phyloP scores from a whole-genome alignment of 495 filamentous ascomycete genomes.

The Tuber microsphaerosporum region DNA sequence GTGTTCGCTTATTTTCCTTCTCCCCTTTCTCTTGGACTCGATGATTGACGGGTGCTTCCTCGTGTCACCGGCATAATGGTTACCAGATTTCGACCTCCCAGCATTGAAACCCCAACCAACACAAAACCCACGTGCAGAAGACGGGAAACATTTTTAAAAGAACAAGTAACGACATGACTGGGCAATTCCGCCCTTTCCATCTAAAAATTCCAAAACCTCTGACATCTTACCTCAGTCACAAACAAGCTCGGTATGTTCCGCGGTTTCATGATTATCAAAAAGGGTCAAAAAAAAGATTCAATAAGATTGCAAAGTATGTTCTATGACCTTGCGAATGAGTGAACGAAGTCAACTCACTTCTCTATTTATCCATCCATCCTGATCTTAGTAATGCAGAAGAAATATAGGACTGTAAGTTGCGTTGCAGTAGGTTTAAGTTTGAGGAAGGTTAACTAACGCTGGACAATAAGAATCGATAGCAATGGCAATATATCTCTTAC shows the following conservation, averaged over 20 bases:
- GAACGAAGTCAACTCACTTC: not conserved
- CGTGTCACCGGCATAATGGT: constrained; percentile 1
- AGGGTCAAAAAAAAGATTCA: not conserved
- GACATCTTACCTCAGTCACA: not conserved
- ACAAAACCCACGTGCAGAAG: not conserved
- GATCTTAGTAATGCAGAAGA: not conserved
- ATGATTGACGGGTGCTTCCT: not conserved
- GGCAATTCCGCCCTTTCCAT: not conserved
- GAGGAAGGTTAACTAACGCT: not conserved
- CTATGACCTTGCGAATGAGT: not conserved
- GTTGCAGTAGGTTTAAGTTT: not conserved
- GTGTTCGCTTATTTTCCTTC: not conserved
- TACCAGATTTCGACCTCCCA: not conserved
- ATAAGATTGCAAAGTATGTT: not conserved
- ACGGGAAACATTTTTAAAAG: not conserved
- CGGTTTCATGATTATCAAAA: not conserved
- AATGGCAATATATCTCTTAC: not conserved
- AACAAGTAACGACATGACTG: constrained; percentile 1
- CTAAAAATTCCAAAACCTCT: not conserved
- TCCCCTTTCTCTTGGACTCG: not conserved
- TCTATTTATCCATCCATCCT: not conserved
- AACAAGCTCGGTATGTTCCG: not conserved
- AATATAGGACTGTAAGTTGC: not conserved
- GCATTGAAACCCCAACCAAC: not conserved
- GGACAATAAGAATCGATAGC: not conserved